Base-by-base conservation (phyloP, 768 basidiomycete genomes). In the Tylopilus subfusipes region DNA sequence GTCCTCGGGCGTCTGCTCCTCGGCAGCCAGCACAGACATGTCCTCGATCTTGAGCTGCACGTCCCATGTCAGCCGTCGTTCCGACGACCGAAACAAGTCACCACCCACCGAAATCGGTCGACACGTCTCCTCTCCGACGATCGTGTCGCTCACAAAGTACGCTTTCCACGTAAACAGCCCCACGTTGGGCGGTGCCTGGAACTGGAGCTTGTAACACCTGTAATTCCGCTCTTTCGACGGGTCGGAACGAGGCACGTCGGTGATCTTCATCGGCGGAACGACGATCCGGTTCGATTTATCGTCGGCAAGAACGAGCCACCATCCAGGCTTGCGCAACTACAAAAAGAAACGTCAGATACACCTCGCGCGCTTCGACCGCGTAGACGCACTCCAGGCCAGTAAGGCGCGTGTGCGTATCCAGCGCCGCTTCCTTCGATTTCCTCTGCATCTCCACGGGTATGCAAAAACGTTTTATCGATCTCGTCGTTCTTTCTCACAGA, bases 251-350 rank as follows among this genome's bases (percentile, higher is more conserved):
- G 93, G 93, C 14, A 97, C 80, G 57, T 94, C 92, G 22, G 79
- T 77, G 59, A 97, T 81, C 66, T 84, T 86, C 65, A 86, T 72
- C 0, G 95, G 95, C 16, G 93, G 92, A 1, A 97, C 91, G 39
- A 96, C 88, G 42, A 94, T 79, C 30, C 85, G 82, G 69, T 89
- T 86, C 12, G 82, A 79, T 70, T 93, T 94, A 56, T 89, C 85
- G 65, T 97, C 94, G 0, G 87, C 90, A 21, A 97, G 82, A 12
- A 96, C 79, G 49, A 96, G 76, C 89, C 93, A 95, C 92, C 93
- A 98, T 22, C 83, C 79, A 1, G 95, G 89, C 71, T 90, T 95
- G 55, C 93, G 92, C 52, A 85, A 78, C 91, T 95, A 62, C 38
- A 3, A 2, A 1, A 10, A 42, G 7, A 2, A 3, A 36, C 22